These are phyloP conservation scores for Suillus subluteus DNA, from an alignment of 768 basidiomycete species.

Conservation along the genomic window DNA sequence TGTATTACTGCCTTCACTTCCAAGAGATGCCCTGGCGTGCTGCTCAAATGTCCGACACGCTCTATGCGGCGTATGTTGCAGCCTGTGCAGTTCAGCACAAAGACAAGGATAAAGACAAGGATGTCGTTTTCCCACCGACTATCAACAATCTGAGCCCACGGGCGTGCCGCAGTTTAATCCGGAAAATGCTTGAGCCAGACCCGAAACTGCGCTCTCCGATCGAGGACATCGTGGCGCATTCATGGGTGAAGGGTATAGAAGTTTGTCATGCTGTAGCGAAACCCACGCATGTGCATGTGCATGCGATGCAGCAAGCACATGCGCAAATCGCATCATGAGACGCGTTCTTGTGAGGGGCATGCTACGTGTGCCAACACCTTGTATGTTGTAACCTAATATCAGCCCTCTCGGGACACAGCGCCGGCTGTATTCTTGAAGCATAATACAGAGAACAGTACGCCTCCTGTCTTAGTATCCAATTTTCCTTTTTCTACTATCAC, in stretches of 20 bases:
- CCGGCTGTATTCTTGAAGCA: slow-evolving; percentile 13
- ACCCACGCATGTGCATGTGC: slow-evolving; percentile 74
- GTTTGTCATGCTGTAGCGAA: slow-evolving; percentile 71
- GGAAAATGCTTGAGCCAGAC: slow-evolving; percentile 96
- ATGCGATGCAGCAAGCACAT: slow-evolving; percentile 62
- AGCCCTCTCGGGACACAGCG: slow-evolving; percentile 7
- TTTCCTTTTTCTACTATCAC: slow-evolving; percentile 11
- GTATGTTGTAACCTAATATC: slow-evolving; percentile 10
- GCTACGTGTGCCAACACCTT: slow-evolving; percentile 11
- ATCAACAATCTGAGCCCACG: slow-evolving; percentile 89
- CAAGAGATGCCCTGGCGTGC: slow-evolving; percentile 98
- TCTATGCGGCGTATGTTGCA: slow-evolving; percentile 76
- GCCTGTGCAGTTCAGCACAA: slow-evolving; percentile 36
- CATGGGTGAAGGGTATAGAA: slow-evolving; percentile 83
- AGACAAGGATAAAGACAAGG: slow-evolving; percentile 30
- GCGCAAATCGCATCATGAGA: slow-evolving; percentile 39
- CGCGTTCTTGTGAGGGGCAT: background rate
- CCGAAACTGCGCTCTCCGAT: slow-evolving; percentile 75
- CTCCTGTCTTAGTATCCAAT: slow-evolving; percentile 14
- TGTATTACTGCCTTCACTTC: slow-evolving; percentile 98
- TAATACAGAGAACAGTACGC: slow-evolving; percentile 27
- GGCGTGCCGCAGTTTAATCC: slow-evolving; percentile 79
- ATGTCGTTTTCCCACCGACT: slow-evolving; percentile 54
- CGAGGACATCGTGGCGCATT: slow-evolving; percentile 77
- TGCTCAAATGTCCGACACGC: slow-evolving; percentile 79